Evolutionary conservation across 2,329 filamentous ascomycete genomes (phyloP).

Genomic region (Drechslerella coelobrocha): DNA sequence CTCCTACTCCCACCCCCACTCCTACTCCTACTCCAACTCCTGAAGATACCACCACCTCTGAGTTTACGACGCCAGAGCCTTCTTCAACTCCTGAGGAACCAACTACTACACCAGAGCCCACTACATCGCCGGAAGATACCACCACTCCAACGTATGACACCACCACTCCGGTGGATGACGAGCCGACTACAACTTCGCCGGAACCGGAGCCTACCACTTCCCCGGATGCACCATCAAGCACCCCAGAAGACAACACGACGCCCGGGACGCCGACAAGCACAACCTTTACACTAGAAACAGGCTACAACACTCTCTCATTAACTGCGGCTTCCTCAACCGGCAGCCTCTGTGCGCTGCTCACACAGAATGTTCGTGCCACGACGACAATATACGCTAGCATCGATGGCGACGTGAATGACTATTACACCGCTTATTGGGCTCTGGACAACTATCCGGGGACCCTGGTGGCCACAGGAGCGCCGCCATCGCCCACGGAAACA

Average conservation of each 20-base stretch:
- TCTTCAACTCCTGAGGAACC: background rate
- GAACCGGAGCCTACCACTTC: background rate
- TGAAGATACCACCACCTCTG: background rate
- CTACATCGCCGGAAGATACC: background rate
- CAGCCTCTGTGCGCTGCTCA: conserved; percentile 12
- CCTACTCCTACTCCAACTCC: conserved; percentile 1
- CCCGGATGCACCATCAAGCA: background rate
- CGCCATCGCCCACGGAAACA: background rate
- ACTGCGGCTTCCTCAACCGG: conserved; percentile 7
- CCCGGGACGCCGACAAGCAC: background rate
- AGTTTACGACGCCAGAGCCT: background rate
- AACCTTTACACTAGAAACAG: conserved; percentile 20
- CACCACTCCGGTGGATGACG: background rate
- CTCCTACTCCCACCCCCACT: background rate
- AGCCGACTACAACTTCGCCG: background rate
- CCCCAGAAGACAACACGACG: background rate
- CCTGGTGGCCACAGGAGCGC: conserved; percentile 1
- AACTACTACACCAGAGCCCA: background rate
- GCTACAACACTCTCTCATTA: conserved; percentile 30
- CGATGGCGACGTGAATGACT: conserved; percentile 1
- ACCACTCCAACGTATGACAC: background rate
- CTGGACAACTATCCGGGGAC: conserved; percentile 1
- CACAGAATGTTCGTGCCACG: background rate
- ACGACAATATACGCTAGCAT: conserved; percentile 29
- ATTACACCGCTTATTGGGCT: conserved; percentile 32